These are phyloP conservation scores for Plantago rigida DNA, from an alignment of 305 asterid genomes.

Conservation along the genomic window DNA sequence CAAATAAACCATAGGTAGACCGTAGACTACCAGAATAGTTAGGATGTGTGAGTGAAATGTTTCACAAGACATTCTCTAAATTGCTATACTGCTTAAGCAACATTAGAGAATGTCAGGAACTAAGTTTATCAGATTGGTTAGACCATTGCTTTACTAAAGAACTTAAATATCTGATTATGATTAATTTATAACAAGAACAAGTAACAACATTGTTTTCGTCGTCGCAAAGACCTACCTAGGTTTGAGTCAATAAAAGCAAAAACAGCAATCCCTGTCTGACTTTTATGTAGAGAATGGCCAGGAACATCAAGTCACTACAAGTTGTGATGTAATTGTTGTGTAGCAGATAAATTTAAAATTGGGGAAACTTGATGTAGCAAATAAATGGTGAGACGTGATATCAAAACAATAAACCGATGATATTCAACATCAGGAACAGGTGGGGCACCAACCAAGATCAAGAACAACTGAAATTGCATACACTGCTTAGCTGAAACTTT, in stretches of 20 bases:
- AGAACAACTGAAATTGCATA: not conserved
- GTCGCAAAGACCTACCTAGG: not conserved
- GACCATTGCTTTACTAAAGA: not conserved
- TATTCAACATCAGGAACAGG: not conserved
- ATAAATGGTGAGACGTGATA: not conserved
- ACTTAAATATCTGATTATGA: not conserved
- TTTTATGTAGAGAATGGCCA: not conserved
- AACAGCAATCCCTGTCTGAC: not conserved
- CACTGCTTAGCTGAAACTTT: not conserved
- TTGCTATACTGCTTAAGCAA: too few species aligned
- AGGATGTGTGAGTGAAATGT: not conserved
- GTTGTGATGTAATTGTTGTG: not conserved
- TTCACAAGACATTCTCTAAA: not conserved
- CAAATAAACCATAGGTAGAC: not conserved
- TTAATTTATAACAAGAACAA: not conserved
- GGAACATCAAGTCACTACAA: not conserved
- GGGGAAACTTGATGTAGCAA: not conserved
- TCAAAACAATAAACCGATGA: not conserved
- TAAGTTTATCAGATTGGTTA: not conserved
- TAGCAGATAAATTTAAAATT: not conserved
- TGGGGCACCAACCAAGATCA: slow-evolving; percentile 3
- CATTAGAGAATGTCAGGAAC: not conserved
- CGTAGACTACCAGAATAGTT: not conserved
- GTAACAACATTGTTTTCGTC: not conserved
- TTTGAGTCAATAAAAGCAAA: not conserved